Evolutionary conservation across 2,329 filamentous ascomycete species (phyloP), one percentile per base, ranked within the genome.

Genomic region (Shiraia sp.): DNA sequence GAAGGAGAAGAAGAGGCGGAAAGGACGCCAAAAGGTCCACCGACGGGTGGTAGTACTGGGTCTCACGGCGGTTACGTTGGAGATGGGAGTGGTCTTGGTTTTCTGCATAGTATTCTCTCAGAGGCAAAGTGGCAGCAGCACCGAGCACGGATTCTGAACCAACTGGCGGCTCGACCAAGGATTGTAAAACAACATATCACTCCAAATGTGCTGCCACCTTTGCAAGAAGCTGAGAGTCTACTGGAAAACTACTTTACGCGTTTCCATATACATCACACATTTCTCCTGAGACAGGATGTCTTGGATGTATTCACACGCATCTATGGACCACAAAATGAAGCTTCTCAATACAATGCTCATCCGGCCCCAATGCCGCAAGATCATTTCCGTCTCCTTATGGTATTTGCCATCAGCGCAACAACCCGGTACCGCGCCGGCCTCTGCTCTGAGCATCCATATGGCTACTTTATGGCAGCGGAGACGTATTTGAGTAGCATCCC

Each of bases 391-490:
- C 40, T 65, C 2, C 69, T 68, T 32, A 71, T 72, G 63, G 62
- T 73, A 1, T 58, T 69, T 25, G 69, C 70, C 0, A 63, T 72
- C 3, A 66, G 65, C 2, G 61, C 69, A 0, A 61, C 72, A 10
- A 62, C 67, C 7, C 51, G 63, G 0, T 67, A 68, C 42, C 61
- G 70, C 4, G 57, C 53, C 7, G 64, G 65, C 4, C 29, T 45
- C 2, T 59, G 61, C 22, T 14, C 45, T 7, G 55, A 70, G 23
- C 70, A 74, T 50, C 71, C 72, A 1, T 70, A 68, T 45, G 70
- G 71, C 7, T 75, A 70, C 41, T 74, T 68, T 32, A 57, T 67
- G 8, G 59, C 71, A 2, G 72, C 72, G 1, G 56, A 69, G 47
- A 47, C 58, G 10, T 55, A 68, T 32, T 45, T 71, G 2, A 56